Base-by-base conservation (phyloP, 306 rosid species). In the Arachis hypogaea region DNA sequence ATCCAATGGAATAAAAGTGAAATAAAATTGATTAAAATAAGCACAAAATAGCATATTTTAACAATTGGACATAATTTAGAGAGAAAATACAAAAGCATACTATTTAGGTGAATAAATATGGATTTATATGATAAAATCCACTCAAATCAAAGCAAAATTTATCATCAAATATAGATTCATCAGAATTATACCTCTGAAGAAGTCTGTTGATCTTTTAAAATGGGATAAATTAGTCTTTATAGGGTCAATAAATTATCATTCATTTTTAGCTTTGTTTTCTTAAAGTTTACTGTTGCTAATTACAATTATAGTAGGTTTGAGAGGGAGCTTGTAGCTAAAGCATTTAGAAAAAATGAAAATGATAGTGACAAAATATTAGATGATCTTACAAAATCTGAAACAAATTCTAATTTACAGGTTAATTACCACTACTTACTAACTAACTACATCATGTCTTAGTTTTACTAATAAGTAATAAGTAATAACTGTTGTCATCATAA, bases 151-250 rank as follows among this genome's bases (percentile, higher is more conserved):
- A 18, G 0, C 18, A 18, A 18, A 18, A 18, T 18, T 18, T 18
- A 18, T 18, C 18, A 18, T 18, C 18, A 18, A 18, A 18, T 18
- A 18, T 18, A 18, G 18, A 18, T 18, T 18, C 18, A 18, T 18
- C 18, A 18, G 77, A 86, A 86, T 97, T 4, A 22, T 22, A 22
- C 85, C 96, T 11, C 75, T 68, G 40, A 88, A 89, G 84, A 91
- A 89, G 77, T 88, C 97, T 16, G 98, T 91, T 65, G 94, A 93
- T 86, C 73, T 91, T 7, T 81, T 85, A 77, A 89, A 80, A 76
- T 74, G 89, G 80, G 82, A 85, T 40, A 88, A 89, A 73, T 70
- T 94, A 86, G 87, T 83, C 71, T 84, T 90, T 52, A 62, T 94
- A 40, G 98, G 91, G 96, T 90, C 72, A 57, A 81, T 72, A 18